Base-by-base conservation (phyloP, 140 eudicot genomes). In the Oenanthe javanica region DNA sequence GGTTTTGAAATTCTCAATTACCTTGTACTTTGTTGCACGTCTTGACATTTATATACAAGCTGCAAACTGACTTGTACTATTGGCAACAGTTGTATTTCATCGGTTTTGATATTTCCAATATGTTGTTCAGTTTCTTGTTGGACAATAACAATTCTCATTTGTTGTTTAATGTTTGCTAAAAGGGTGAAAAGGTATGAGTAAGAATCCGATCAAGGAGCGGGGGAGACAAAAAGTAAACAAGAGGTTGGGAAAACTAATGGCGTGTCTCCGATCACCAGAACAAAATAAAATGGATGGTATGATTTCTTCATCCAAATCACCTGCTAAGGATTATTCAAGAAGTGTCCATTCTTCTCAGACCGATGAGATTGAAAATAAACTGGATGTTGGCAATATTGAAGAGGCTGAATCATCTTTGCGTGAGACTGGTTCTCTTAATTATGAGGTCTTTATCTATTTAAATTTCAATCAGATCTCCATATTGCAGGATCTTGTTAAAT, bases 381-480 rank as follows among this genome's bases (percentile, higher is more conserved):
- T 84, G 6, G 98, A 94, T 78, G 84, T 91, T 18, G 95, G 90
- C 77, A 90, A 94, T 77, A 90, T 95, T 48, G 97, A 92, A 85
- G 97, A 95, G 89, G 99, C 99, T 21, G 99, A 95, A 75, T 87
- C 89, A 55, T 92, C 99, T 10, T 85, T 95, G 82, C 96, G 97
- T 27, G 99, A 90, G 82, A 90, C 91, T 67, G 96, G 97, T 84
- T 83, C 87, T 80, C 81, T 95, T 50, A 95, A 92, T 79, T 92
- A 90, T 38, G 99, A 95, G 99, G 99, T 95, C 49, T 48, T 57
- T 61, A 52, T 84, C 59, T 61, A 2, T 70, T 19, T 45, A n/a
- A 23, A 50, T 50, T 23, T 52, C 6, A 76, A 36, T 46, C 1
- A 9, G 3, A 69, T 36, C 47, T 69, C 21, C 47, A 13, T 36